Base-by-base conservation (phyloP, 352 stramenopile species). In the Globisporangium paddicum region DNA sequence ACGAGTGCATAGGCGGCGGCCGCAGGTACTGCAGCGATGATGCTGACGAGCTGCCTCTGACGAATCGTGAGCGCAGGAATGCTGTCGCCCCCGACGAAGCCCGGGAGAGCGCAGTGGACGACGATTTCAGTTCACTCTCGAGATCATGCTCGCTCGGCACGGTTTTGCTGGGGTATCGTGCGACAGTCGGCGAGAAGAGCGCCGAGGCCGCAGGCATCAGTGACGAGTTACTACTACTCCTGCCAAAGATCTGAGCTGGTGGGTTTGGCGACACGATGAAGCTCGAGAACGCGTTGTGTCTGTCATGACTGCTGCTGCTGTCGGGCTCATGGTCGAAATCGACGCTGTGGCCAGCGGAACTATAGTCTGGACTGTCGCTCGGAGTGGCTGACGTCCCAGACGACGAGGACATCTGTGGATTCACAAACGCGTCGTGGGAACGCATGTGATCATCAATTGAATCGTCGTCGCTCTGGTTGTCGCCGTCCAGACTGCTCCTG, bases 1-100 rank as follows among this genome's bases (percentile, higher is more conserved):
- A 90, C 19, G 82, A 82, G 65, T 92, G 80, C 16, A 75, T 76
- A 32, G 86, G 76, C 30, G 67, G 58, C 14, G 66, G 68, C 52
- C 37, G 16, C 37, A 21, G 37, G 37, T 14, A 23, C 6, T 68
- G 41, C n/a, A 67, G 51, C 16, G 62, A 62, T 9, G 73, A 5
- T 6, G 47, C 21, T 6, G 54, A 64, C 25, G 55, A 11, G 13
- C 10, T 38, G 2, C 34, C 51, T 6, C 42, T 44, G 2, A 49
- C 21, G 11, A 60, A 60, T n/a, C 38, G 49, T 19, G 62, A 35
- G 21, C 57, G 58, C 34, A 62, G 60, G 2, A 60, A 68, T 23
- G 59, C 44, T 5, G 68, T 64, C 26, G 59, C 44, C 0, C 60
- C 49, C 5, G 54, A 60, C 16, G n/a, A 77, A 52, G 0, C 37